phyloP scores from a whole-genome alignment of 164 flowering plant genomes.

The Warburgia ugandensis region DNA sequence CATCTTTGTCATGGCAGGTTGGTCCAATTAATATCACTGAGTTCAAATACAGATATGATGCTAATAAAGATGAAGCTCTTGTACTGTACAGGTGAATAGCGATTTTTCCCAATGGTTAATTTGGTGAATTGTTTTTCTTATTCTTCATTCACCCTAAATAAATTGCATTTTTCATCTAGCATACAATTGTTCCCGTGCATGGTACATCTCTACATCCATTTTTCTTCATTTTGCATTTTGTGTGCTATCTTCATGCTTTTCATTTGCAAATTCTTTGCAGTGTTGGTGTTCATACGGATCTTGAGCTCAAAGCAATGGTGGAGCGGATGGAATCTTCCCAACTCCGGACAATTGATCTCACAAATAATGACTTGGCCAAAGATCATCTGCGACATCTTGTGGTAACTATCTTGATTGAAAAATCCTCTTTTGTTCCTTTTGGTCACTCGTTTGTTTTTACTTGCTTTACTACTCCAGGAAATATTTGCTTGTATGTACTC shows the following conservation, averaged over 20 bases:
- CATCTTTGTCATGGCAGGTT: slow-evolving; percentile 41
- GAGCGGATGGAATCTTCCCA: slow-evolving; percentile 63
- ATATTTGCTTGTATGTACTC: no score
- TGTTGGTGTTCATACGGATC: slow-evolving; percentile 77
- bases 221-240: no score
- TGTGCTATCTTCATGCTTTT: neutral
- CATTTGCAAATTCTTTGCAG: slow-evolving; percentile 38
- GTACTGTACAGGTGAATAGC: slow-evolving; percentile 72
- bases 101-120: neutral
- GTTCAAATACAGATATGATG: slow-evolving; percentile 74
- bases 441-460: neutral
- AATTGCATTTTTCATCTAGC: no score
- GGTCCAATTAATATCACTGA: slow-evolving; percentile 88
- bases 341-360: slow-evolving; percentile 62
- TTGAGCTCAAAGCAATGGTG: slow-evolving; percentile 65
- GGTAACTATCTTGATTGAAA: slow-evolving; percentile 28
- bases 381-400: slow-evolving; percentile 95
- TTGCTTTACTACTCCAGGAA: no score
- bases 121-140: neutral
- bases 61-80: slow-evolving; percentile 51
- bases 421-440: no score
- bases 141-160: neutral
- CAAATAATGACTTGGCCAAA: slow-evolving; percentile 80
- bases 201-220: no score
- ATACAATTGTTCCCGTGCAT: no score